Evolutionary conservation across 345 rosid species (phyloP).

Genomic region (Hypericum androsaemum): DNA sequence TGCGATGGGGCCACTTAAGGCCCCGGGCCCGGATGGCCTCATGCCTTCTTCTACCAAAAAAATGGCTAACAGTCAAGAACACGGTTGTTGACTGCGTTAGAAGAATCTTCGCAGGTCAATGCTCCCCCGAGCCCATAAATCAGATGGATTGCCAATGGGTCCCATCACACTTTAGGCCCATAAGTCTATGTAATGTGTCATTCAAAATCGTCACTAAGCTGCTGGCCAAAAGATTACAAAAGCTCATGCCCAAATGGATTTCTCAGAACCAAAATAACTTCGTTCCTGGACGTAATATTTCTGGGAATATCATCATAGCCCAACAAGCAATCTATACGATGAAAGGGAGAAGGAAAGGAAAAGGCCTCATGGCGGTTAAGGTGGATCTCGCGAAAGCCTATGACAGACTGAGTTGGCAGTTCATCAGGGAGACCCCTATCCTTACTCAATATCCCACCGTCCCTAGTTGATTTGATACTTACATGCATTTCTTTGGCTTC

Average conservation of each 20-base stretch:
- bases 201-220: not conserved
- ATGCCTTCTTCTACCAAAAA: too few species aligned
- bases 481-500: not conserved
- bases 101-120: too few species aligned
- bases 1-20: too few species aligned
- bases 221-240: not conserved
- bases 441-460: not conserved
- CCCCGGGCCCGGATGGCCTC: too few species aligned
- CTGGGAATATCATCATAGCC: not conserved
- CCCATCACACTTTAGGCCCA: too few species aligned
- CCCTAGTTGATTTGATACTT: not conserved
- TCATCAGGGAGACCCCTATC: not conserved
- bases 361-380: not conserved
- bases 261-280: not conserved
- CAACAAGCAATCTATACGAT: not conserved
- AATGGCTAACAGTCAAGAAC: too few species aligned
- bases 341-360: not conserved
- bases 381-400: not conserved
- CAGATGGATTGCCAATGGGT: too few species aligned
- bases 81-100: too few species aligned
- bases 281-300: not conserved
- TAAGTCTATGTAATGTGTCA: not conserved
- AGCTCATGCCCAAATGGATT: not conserved
- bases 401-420: not conserved
- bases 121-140: too few species aligned